Percentiles rank a stretch among this genome's conserved stretches.
These are phyloP conservation scores for Neospora caninum DNA, from an alignment of 169 alveolate species.

Conservation along the genomic window DNA sequence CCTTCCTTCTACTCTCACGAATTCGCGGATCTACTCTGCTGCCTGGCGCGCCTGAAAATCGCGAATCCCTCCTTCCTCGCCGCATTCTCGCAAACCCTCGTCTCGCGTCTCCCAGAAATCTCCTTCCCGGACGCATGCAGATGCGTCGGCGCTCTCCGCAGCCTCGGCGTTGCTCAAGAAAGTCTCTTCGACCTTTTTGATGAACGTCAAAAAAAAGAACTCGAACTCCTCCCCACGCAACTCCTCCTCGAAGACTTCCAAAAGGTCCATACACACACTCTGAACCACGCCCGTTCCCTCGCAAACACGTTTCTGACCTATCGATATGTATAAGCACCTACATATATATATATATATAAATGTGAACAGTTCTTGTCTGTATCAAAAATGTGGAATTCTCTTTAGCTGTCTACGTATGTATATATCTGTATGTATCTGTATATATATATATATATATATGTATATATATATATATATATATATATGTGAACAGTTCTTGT, in stretches of 20 bases:
- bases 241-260: slow-evolving; percentile 6
- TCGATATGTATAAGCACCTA: background rate
- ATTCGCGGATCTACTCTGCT: slow-evolving; percentile 14
- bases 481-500: background rate
- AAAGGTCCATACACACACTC: background rate
- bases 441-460: background rate
- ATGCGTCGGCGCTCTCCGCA: slow-evolving; percentile 3
- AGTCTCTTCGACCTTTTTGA: background rate
- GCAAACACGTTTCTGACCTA: background rate
- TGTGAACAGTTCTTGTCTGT: background rate
- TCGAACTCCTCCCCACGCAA: background rate
- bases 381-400: too few species aligned
- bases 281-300: background rate
- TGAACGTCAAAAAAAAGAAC: background rate
- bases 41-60: slow-evolving; percentile 19
- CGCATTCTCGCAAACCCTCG: background rate
- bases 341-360: background rate
- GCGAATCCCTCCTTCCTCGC: background rate
- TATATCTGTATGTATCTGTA: background rate
- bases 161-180: slow-evolving; percentile 1
- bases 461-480: background rate
- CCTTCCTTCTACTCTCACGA: slow-evolving; percentile 9
- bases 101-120: background rate
- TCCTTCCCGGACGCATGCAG: background rate
- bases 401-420: background rate